Percentiles rank a stretch among this genome's conserved stretches.
Evolutionary conservation across 1,284 basidiomycete species (phyloP).

Genomic region (Meira miltonrushii): DNA sequence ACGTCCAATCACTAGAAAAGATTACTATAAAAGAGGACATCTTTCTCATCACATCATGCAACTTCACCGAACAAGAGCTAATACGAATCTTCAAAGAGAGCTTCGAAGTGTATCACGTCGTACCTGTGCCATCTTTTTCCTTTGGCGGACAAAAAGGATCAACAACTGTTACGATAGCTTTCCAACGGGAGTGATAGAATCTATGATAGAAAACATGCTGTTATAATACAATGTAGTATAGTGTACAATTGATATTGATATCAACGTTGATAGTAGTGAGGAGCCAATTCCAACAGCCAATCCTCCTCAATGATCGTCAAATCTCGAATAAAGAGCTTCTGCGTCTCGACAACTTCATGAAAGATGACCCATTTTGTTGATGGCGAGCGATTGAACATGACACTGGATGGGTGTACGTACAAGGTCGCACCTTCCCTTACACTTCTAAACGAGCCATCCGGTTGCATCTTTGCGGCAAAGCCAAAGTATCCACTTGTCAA

Average conservation of each 20-base stretch:
- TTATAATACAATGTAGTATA: not conserved
- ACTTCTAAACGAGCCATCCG: constrained; percentile 81
- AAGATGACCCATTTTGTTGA: constrained; percentile 86
- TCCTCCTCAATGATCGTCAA: constrained; percentile 53
- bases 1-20: not conserved
- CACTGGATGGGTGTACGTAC: constrained; percentile 86
- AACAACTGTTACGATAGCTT: constrained; percentile 11
- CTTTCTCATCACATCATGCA: constrained; percentile 78
- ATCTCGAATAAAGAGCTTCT: constrained; percentile 66
- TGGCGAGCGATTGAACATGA: constrained; percentile 86
- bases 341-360: constrained; percentile 92
- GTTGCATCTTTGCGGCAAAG: constrained; percentile 81
- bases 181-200: not conserved
- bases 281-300: constrained; percentile 8
- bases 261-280: constrained; percentile 10
- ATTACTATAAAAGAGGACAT: constrained; percentile 58
- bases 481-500: constrained; percentile 88
- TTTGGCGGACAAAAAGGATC: constrained; percentile 24
- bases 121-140: constrained; percentile 39
- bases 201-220: too few relatives aligned
- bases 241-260: not conserved
- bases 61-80: constrained; percentile 80
- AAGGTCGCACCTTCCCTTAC: constrained; percentile 76
- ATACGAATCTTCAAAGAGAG: constrained; percentile 55
- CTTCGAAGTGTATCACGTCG: constrained; percentile 32